Conservation (phyloP, 225 moss, liverwort and hornwort species). For the Sphagnum contortum region DNA sequence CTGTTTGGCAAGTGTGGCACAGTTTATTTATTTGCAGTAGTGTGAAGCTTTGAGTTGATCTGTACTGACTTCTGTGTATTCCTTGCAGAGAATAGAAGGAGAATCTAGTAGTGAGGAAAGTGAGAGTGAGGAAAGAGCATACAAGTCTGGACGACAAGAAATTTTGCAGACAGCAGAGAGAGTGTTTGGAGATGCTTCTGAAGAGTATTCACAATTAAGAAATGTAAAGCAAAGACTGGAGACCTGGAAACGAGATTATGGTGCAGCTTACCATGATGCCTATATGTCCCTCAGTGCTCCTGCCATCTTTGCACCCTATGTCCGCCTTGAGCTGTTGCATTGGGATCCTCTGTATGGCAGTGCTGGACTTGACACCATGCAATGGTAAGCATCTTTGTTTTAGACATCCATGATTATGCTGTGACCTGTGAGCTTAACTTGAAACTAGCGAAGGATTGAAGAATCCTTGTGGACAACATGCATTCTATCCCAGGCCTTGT, state of each 20-base stretch:
- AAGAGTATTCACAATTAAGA: conserved; percentile 75
- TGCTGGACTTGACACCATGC: conserved; percentile 80
- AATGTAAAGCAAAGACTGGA: conserved; percentile 87
- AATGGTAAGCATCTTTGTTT: conserved; percentile 31
- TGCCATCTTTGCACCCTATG: conserved; percentile 84
- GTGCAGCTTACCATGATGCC: conserved; percentile 82
- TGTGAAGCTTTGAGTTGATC: too few species aligned
- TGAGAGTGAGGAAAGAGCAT: conserved; percentile 88
- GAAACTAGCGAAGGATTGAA: too few species aligned
- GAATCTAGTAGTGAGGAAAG: conserved; percentile 98
- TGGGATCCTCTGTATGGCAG: conserved; percentile 94
- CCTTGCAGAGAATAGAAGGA: conserved; percentile 60
- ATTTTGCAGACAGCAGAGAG: conserved; percentile 68
- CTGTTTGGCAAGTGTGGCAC: too few species aligned
- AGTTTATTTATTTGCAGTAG: too few species aligned
- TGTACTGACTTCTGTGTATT: too few species aligned
- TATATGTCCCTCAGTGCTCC: conserved; percentile 88
- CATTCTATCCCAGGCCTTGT: too few species aligned
- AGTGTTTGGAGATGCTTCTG: conserved; percentile 81
- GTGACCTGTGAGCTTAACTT: too few species aligned
- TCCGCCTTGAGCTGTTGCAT: conserved; percentile 84
- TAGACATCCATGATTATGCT: too few species aligned
- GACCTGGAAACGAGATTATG: conserved; percentile 62
- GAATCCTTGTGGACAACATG: too few species aligned
- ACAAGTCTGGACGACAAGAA: conserved; percentile 71